phyloP scores from a whole-genome alignment of 805 yeast species.

The Wickerhamomyces silvicola region DNA sequence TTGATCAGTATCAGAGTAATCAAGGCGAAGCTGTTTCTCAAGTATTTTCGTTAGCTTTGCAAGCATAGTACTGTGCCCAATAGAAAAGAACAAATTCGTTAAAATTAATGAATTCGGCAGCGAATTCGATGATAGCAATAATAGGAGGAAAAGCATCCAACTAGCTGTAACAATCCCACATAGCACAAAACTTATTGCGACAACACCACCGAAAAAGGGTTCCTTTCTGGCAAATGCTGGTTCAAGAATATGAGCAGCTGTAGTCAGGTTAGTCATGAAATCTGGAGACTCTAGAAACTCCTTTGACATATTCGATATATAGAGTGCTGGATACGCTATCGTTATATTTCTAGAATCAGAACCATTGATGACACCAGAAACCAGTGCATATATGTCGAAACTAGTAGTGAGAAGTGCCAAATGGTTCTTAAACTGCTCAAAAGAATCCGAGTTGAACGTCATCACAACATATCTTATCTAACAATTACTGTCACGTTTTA shows the following conservation, averaged over 20 bases:
- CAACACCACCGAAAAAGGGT: constrained; percentile 30
- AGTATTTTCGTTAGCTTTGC: constrained; percentile 40
- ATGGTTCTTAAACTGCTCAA: no score
- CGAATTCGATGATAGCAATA: constrained; percentile 47
- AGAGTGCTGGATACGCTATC: constrained; percentile 33
- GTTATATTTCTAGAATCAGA: constrained; percentile 1
- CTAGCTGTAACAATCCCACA: constrained; percentile 52
- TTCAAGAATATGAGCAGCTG: constrained; percentile 2
- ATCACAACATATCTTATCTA: no score
- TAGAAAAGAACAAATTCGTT: constrained; percentile 52
- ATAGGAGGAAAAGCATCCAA: constrained; percentile 64
- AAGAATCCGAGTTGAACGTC: no score
- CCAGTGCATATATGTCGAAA: constrained; percentile 17
- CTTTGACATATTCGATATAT: constrained; percentile 40
- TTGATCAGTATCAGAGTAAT: constrained; percentile 45
- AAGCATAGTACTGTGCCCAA: constrained; percentile 47
- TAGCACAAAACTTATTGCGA: constrained; percentile 42
- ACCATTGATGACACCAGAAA: constrained; percentile 10
- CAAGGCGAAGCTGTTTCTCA: constrained; percentile 40
- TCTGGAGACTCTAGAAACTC: constrained; percentile 3
- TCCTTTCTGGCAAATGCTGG: constrained; percentile 21
- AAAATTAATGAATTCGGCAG: constrained; percentile 53
- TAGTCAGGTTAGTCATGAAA: constrained; percentile 7
- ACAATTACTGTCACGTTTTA: no score
- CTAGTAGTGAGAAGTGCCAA: no score